These are phyloP conservation scores for Diaporthe eres DNA, from an alignment of 2,329 filamentous ascomycete genomes.

Conservation along the genomic window DNA sequence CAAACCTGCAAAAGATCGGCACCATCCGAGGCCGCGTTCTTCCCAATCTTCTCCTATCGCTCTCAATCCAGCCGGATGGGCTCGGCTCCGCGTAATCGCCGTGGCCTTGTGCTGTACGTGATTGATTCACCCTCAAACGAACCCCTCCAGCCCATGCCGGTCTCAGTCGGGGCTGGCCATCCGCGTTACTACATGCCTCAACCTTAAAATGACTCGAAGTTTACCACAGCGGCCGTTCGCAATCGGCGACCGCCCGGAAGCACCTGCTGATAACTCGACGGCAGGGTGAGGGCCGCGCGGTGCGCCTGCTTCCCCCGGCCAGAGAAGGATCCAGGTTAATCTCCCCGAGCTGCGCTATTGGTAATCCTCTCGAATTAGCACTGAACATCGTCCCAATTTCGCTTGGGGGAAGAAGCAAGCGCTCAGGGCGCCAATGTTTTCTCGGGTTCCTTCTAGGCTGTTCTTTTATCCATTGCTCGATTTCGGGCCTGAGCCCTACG, in stretches of 20 bases:
- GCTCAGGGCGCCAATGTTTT: not conserved
- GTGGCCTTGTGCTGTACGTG: not conserved
- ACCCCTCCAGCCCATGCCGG: not conserved
- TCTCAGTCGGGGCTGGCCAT: not conserved
- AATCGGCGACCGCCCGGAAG: not conserved
- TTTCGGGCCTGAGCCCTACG: not conserved
- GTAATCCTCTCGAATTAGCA: not conserved
- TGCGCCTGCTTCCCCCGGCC: not conserved
- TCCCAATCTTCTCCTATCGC: not conserved
- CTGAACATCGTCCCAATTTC: not conserved
- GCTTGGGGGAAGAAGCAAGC: not conserved
- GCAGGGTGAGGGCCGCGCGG: not conserved
- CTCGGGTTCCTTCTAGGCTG: not conserved
- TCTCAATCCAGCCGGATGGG: not conserved
- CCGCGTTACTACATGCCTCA: not conserved
- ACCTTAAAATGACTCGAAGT: slow-evolving; percentile 11
- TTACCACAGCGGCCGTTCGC: not conserved
- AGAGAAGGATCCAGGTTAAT: not conserved
- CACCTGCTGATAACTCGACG: not conserved
- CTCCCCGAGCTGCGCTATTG: not conserved
- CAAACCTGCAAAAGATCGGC: not conserved
- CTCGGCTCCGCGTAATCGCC: not conserved
- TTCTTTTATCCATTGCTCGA: not conserved
- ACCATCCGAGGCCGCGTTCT: not conserved
- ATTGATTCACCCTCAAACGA: not conserved